phyloP scores from a whole-genome alignment of 768 basidiomycete genomes.

The Leccinum longicurvipes region DNA sequence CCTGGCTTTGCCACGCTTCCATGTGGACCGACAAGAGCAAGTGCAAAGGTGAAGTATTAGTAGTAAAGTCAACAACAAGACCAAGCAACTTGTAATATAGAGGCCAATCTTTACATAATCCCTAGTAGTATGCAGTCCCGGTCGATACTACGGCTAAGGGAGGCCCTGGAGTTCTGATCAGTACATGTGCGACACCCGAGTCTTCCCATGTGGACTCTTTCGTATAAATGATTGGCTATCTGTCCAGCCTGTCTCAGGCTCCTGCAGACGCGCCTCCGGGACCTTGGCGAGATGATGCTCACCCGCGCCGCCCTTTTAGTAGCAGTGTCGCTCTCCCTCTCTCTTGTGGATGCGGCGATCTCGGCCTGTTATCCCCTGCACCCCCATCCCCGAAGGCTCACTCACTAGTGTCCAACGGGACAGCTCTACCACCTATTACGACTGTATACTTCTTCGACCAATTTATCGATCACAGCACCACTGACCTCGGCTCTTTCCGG shows the following conservation, averaged over 20 bases:
- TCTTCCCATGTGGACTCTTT: background rate
- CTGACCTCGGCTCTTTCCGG: slow-evolving; percentile 66
- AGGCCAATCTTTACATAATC: no score
- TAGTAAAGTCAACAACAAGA: background rate
- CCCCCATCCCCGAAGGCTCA: slow-evolving; percentile 8
- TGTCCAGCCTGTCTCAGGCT: background rate
- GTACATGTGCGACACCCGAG: background rate
- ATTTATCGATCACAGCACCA: slow-evolving; percentile 45
- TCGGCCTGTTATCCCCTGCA: slow-evolving; percentile 12
- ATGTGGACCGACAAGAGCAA: slow-evolving; percentile 4
- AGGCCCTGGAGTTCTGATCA: background rate
- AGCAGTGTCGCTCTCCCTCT: slow-evolving; percentile 9
- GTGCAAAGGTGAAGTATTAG: no score
- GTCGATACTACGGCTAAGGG: no score
- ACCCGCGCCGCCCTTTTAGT: slow-evolving; percentile 5
- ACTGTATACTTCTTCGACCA: slow-evolving; percentile 33
- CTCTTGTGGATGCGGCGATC: slow-evolving; percentile 20
- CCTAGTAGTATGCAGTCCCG: no score
- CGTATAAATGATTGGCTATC: background rate
- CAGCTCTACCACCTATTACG: slow-evolving; percentile 24
- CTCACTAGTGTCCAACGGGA: slow-evolving; percentile 24
- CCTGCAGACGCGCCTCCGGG: background rate
- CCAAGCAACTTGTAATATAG: no score
- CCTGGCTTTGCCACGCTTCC: slow-evolving; percentile 10
- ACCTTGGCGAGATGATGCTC: slow-evolving; percentile 11